phyloP scores from a whole-genome alignment of 805 yeast species.

The Nakazawaea wyomingensis region DNA sequence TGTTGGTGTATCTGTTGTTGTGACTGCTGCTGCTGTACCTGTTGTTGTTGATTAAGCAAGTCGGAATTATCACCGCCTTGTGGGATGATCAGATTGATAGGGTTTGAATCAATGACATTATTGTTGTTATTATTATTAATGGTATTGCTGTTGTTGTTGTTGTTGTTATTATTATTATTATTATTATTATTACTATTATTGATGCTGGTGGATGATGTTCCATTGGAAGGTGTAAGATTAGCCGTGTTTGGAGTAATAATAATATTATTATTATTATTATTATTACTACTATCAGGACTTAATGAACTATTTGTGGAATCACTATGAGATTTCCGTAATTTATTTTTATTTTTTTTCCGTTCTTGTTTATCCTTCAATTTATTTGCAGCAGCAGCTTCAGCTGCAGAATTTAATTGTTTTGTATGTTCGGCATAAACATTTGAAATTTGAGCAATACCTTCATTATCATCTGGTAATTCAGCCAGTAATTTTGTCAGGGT shows the following conservation, averaged over 20 bases:
- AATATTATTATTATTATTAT: too few species aligned
- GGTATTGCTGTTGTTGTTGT: background rate
- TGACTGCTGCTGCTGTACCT: too few species aligned
- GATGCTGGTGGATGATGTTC: too few species aligned
- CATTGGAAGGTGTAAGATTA: too few species aligned
- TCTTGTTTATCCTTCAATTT: conserved; percentile 8
- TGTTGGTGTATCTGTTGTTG: background rate
- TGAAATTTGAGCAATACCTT: conserved; percentile 24
- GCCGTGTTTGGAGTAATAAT: too few species aligned
- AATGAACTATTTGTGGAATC: conserved; percentile 2
- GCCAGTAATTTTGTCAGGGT: conserved; percentile 39
- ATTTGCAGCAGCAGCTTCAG: conserved; percentile 2
- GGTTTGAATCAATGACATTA: too few species aligned
- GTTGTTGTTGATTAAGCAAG: too few species aligned
- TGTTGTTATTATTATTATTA: background rate
- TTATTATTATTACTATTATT: background rate
- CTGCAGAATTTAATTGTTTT: conserved; percentile 5
- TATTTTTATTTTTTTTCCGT: background rate
- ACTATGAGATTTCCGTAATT: background rate
- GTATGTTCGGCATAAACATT: conserved; percentile 31
- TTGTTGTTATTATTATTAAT: too few species aligned
- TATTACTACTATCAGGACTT: conserved; percentile 2
- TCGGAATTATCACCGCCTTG: too few species aligned
- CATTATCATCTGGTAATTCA: conserved; percentile 21
- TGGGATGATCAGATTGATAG: too few species aligned